These are phyloP conservation scores for Trematosphaeria pertusa DNA, from an alignment of 2,329 filamentous ascomycete genomes.

Conservation along the genomic window DNA sequence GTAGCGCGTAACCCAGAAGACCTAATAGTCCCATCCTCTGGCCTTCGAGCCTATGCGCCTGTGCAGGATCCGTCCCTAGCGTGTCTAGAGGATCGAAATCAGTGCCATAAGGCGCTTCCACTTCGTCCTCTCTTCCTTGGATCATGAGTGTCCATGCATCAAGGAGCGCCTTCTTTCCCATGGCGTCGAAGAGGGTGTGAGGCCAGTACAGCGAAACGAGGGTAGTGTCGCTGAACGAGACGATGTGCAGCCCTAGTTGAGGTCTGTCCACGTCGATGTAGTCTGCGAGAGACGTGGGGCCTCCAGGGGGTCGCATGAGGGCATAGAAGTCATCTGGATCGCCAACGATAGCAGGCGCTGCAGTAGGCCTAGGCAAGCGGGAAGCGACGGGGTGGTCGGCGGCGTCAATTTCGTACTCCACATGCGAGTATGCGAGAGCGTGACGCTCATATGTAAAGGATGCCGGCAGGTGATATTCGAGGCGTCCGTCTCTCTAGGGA, in stretches of 20 bases:
- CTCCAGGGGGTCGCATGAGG: neutral
- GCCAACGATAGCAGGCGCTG: slow-evolving; percentile 1
- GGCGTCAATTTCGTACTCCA: neutral
- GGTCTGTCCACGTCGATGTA: slow-evolving; percentile 22
- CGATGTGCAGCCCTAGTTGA: slow-evolving; percentile 25
- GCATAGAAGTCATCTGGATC: slow-evolving; percentile 4
- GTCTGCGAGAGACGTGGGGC: slow-evolving; percentile 5
- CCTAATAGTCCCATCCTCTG: slow-evolving; percentile 4
- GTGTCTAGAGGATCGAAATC: slow-evolving; percentile 27
- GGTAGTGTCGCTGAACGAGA: slow-evolving; percentile 31
- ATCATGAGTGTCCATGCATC: slow-evolving; percentile 31
- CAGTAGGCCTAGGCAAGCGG: slow-evolving; percentile 1
- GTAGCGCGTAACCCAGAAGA: slow-evolving; percentile 2
- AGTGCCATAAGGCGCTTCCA: slow-evolving; percentile 24
- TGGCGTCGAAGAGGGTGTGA: slow-evolving; percentile 30
- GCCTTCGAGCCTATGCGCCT: neutral
- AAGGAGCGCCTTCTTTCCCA: slow-evolving; percentile 24
- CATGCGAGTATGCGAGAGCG: slow-evolving; percentile 6
- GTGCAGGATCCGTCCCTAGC: slow-evolving; percentile 11
- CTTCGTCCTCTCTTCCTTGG: slow-evolving; percentile 28
- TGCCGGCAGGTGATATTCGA: slow-evolving; percentile 6
- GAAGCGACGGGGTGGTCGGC: slow-evolving; percentile 5
- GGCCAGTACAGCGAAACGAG: slow-evolving; percentile 30
- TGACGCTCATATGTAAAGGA: slow-evolving; percentile 1
- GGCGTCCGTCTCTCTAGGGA: neutral